Percentiles rank a stretch among this genome's conserved stretches.
Evolutionary conservation across 2,329 filamentous ascomycete genomes (phyloP).

Genomic region (Davidsoniella eucalypti): DNA sequence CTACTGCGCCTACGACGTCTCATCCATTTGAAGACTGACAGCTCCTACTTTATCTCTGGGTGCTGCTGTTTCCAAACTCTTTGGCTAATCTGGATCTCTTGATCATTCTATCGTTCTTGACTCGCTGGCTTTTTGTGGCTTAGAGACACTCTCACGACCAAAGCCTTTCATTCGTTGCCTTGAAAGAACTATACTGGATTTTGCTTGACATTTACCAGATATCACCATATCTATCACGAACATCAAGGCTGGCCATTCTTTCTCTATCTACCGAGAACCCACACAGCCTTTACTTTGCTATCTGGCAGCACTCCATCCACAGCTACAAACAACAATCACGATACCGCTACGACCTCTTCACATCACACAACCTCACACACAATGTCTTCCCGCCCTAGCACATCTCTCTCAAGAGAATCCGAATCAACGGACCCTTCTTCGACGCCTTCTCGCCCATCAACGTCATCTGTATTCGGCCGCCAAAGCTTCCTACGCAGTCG

Average conservation of each 20-base stretch:
- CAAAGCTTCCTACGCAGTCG: constrained; percentile 7
- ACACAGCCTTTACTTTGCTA: too few relatives aligned
- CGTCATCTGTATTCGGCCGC: constrained; percentile 5
- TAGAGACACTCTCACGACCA: too few relatives aligned
- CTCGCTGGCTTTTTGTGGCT: too few relatives aligned
- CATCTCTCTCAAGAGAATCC: background rate
- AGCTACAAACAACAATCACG: background rate
- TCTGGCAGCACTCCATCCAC: background rate
- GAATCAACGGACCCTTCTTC: background rate
- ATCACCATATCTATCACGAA: background rate
- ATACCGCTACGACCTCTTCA: background rate
- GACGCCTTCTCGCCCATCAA: background rate
- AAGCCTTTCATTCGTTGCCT: background rate
- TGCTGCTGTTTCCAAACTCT: background rate
- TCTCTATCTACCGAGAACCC: background rate
- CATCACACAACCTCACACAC: background rate
- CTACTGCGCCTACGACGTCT: too few relatives aligned
- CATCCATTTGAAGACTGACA: too few relatives aligned
- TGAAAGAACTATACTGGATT: background rate
- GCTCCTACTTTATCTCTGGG: background rate
- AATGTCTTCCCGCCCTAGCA: background rate
- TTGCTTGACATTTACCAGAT: background rate
- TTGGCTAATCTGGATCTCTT: too few relatives aligned
- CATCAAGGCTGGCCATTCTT: background rate
- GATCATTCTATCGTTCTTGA: too few relatives aligned